A percentile compares a stretch with the other conserved stretches of the same genome.
Conservation (phyloP, 208 protist genomes). For the Trypanosoma theileri region DNA sequence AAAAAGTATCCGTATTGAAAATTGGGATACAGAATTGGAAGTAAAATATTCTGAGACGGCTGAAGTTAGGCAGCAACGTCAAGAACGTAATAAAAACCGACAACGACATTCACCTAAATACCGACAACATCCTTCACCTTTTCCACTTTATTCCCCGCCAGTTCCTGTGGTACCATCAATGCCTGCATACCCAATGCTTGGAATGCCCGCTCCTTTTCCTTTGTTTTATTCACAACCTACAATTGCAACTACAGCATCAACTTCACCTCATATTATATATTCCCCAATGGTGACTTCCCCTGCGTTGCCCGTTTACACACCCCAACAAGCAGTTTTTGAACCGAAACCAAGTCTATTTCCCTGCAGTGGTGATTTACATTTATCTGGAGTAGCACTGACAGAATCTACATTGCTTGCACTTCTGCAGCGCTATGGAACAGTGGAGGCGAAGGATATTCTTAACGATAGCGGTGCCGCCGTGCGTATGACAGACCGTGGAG, state of each 20-base stretch:
- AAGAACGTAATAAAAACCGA: slow-evolving; percentile 84
- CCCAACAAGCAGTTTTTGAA: slow-evolving; percentile 29
- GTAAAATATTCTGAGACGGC: slow-evolving; percentile 86
- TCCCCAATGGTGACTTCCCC: slow-evolving; percentile 27
- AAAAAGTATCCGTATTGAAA: slow-evolving; percentile 63
- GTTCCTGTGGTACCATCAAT: slow-evolving; percentile 52
- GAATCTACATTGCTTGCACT: slow-evolving; percentile 61
- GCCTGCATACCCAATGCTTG: slow-evolving; percentile 37
- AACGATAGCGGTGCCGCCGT: slow-evolving; percentile 52
- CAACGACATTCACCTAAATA: slow-evolving; percentile 80
- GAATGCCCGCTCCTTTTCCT: slow-evolving; percentile 51
- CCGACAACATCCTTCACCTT: slow-evolving; percentile 28
- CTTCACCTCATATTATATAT: slow-evolving; percentile 28
- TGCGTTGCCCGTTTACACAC: slow-evolving; percentile 20
- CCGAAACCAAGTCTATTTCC: slow-evolving; percentile 34
- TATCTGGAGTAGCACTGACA: slow-evolving; percentile 53
- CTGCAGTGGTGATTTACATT: slow-evolving; percentile 73
- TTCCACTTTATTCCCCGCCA: slow-evolving; percentile 32
- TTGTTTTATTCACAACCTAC: slow-evolving; percentile 46
- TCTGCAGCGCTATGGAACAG: slow-evolving; percentile 61
- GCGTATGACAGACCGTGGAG: slow-evolving; percentile 49
- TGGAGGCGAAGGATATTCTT: slow-evolving; percentile 52
- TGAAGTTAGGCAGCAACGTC: slow-evolving; percentile 81
- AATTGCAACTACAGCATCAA: slow-evolving; percentile 8
- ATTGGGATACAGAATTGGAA: slow-evolving; percentile 69